Base-by-base conservation (phyloP, 371 early-diverging fungal species). In the Vittaforma corneae region DNA sequence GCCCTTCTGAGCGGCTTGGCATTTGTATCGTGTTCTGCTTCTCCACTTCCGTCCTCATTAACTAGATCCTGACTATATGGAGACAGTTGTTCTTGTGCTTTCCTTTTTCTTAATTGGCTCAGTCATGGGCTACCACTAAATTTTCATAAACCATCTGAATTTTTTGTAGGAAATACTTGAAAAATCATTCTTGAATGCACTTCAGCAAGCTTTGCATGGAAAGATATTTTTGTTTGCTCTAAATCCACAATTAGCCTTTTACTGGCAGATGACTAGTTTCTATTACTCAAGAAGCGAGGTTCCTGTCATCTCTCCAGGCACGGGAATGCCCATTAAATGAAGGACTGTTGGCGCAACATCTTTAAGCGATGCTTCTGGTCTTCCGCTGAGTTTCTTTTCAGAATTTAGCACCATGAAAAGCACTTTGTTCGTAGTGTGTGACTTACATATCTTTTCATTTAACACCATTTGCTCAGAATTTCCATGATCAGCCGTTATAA, bases 401-500 rank as follows among this genome's bases (percentile, higher is more conserved):
- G 32, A 18, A 6, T n/a, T 18, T 18, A 53, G 83, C 87, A 95
- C 89, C 61, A 91, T 83, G 67, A 94, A 87, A 29, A 97, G 97
- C 53, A 96, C 97, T 51, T 68, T 67, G 34, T 74, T 76, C 20
- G 42, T 72, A 11, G 75, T 80, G 61, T 80, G 80, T 11, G 63
- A 85, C 88, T 71, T 82, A 58, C 93, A 94, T 80, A 93, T 89
- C 22, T 91, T 89, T 34, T 83, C 82, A 45, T 87, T 88, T 28
- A 85, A 83, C 48, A 87, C 57, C 97, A 97, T 97, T 83, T 92
- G 88, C 79, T 98, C 99, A 48, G 93, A 95, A 75, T 98, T 98
- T 51, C 99, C 99, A 81, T 98, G 99, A 82, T 98, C 99, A 24
- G 97, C 88, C 11, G 97, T 98, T 65, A 98, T 81, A 66, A 96